Percentiles rank a stretch among this genome's conserved stretches.
phyloP scores from a whole-genome alignment of 345 rosid species.

The Reutealis trisperma region DNA sequence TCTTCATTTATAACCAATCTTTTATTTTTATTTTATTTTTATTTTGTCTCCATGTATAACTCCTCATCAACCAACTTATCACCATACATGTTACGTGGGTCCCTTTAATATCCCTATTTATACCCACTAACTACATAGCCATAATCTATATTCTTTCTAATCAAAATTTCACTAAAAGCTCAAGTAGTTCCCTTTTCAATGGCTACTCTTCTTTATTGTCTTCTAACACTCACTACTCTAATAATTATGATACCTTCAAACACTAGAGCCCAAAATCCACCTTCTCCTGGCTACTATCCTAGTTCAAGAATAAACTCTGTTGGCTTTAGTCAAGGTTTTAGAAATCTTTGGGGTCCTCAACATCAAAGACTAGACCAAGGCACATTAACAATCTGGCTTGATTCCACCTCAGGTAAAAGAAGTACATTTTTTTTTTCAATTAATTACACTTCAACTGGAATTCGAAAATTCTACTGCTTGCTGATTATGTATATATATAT shows the following conservation, averaged over 20 bases:
- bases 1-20: slow-evolving; percentile 15
- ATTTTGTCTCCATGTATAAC: slow-evolving; percentile 40
- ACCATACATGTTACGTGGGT: slow-evolving; percentile 28
- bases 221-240: slow-evolving; percentile 29
- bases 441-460: too few relatives aligned
- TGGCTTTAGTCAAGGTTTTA: slow-evolving; percentile 52
- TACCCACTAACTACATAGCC: slow-evolving; percentile 26
- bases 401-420: slow-evolving; percentile 56
- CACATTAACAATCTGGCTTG: slow-evolving; percentile 72
- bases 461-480: background rate
- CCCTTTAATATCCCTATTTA: slow-evolving; percentile 41
- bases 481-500: background rate
- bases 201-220: slow-evolving; percentile 36
- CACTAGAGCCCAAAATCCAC: slow-evolving; percentile 49
- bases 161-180: background rate
- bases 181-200: slow-evolving; percentile 23
- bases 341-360: slow-evolving; percentile 82
- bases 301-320: slow-evolving; percentile 51
- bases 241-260: slow-evolving; percentile 20
- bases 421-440: background rate
- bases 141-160: background rate
- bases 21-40: background rate
- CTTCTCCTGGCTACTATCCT: slow-evolving; percentile 86
- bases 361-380: slow-evolving; percentile 73
- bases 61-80: slow-evolving; percentile 46